Base-by-base conservation (phyloP, 192 early-diverging fungal genomes). In the Dispira parvispora region DNA sequence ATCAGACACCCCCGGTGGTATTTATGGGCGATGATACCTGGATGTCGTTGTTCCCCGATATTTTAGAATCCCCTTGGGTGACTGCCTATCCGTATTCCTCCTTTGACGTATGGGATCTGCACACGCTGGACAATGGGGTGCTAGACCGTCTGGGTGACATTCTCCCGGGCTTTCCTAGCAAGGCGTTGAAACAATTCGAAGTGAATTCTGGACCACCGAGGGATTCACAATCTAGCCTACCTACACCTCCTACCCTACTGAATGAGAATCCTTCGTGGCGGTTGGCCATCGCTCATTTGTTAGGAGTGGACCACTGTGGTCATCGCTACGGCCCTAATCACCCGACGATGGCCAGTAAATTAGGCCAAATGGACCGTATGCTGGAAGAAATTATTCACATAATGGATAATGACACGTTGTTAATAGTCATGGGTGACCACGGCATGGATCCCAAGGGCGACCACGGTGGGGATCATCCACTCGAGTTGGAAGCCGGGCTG, bases 11-110 rank as follows among this genome's bases (percentile, higher is more conserved):
- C 18, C 16, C 47, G 16, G 21, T 50, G 16, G 76, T 82, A 23
- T 91, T 92, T 60, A 85, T 91, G 75, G 94, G 94, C 56, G 94
- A 98, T 69, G 92, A 98, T 62, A 98, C 94, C 0, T 99, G 96
- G 96, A 81, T 82, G 25, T 80, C 79, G 57, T 67, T 99, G 62
- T 99, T 89, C 64, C 91, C 91, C 4, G 70, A 74, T 0, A 64
- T 80, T 27, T 80, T 89, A 42, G 66, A 64, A 38, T 68, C 65
- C 52, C 72, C 66, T 9, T 80, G 81, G 23, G 83, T 81, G 5
- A 83, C 80, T 2, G 79, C 80, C 0, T 83, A 80, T 0, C 84
- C 85, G 14, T 86, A 82, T 61, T 82, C 82, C 9, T 80, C 83
- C 50, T 78, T 86, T 38, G 71, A 85, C 54, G 90, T 96, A 11